A percentile compares a stretch with the other conserved stretches of the same genome.
These are phyloP conservation scores for Trichocomaceae sp. DNA, from an alignment of 2,329 filamentous ascomycete species.

Conservation along the genomic window DNA sequence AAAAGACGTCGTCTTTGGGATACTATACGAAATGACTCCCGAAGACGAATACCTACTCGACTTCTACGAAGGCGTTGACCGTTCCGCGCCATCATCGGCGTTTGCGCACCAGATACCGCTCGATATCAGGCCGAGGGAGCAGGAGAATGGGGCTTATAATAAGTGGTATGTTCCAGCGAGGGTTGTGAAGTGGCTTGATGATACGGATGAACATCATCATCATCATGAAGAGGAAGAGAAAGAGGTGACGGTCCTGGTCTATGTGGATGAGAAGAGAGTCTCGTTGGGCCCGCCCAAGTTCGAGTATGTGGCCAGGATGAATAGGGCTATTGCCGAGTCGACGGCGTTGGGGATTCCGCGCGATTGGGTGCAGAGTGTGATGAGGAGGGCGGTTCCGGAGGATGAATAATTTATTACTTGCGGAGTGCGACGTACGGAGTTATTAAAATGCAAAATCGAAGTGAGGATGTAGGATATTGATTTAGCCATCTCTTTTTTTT, in stretches of 20 bases:
- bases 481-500: too few species aligned
- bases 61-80: conserved; percentile 34
- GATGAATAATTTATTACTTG: too few species aligned
- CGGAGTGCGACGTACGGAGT: too few species aligned
- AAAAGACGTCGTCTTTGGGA: conserved; percentile 30
- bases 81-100: conserved; percentile 12
- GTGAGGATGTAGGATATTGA: neutral
- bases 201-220: conserved; percentile 12
- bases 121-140: conserved; percentile 24
- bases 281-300: conserved; percentile 25
- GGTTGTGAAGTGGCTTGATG: conserved; percentile 28
- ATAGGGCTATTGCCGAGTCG: conserved; percentile 36
- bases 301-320: conserved; percentile 39
- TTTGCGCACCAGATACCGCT: conserved; percentile 10
- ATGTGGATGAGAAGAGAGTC: conserved; percentile 37
- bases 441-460: too few species aligned
- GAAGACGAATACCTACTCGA: conserved; percentile 29
- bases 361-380: conserved; percentile 32
- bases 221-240: neutral
- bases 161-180: conserved; percentile 31
- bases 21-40: conserved; percentile 36
- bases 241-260: conserved; percentile 29
- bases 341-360: conserved; percentile 28
- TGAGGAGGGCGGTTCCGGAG: conserved; percentile 30
- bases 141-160: conserved; percentile 31